These are phyloP conservation scores for Lagenaria siceraria DNA, from an alignment of 306 rosid species.

Conservation along the genomic window DNA sequence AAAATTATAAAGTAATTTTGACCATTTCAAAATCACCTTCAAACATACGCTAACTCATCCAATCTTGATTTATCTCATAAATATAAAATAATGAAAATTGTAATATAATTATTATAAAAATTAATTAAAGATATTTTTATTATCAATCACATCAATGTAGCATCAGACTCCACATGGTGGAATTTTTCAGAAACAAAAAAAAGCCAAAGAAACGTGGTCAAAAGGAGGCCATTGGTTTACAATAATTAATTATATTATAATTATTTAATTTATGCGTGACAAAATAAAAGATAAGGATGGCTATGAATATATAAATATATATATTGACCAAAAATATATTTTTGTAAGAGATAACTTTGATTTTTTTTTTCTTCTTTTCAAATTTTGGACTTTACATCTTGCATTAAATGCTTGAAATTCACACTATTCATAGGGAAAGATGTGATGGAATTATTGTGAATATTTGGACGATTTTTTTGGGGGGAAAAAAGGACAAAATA, in stretches of 20 bases:
- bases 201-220: conserved; percentile 5
- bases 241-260: not conserved
- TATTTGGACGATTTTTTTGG: not conserved
- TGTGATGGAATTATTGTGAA: not conserved
- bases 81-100: no score
- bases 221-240: conserved; percentile 1
- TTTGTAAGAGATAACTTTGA: not conserved
- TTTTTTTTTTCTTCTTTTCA: not conserved
- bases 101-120: no score
- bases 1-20: no score
- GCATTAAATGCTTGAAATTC: not conserved
- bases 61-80: no score
- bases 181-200: not conserved
- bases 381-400: not conserved
- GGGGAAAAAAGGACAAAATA: not conserved
- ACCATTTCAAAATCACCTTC: no score
- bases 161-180: conserved; percentile 1
- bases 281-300: not conserved
- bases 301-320: not conserved
- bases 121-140: no score
- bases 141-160: not conserved
- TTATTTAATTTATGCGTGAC: not conserved
- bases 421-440: not conserved
- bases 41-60: no score
- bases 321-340: not conserved